Conservation (phyloP, 257 asterid species). For the Ajuga chamaepitys region DNA sequence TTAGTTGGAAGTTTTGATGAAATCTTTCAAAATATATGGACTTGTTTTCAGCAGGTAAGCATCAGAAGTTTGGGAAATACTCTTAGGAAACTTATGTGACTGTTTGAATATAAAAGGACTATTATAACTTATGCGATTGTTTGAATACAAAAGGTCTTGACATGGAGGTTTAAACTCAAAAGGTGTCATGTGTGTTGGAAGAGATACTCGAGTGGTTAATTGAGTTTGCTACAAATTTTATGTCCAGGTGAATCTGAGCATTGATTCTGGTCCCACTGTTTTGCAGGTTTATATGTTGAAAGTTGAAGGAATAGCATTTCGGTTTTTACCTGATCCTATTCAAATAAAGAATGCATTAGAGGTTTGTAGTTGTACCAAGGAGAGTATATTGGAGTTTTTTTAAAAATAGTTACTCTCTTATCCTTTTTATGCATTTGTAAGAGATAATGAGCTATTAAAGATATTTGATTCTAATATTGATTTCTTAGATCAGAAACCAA, state of each 20-base stretch:
- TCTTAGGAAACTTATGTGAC: background rate
- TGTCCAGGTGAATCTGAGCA: background rate
- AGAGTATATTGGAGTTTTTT: background rate
- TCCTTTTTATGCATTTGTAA: background rate
- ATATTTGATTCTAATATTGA: background rate
- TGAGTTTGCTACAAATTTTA: background rate
- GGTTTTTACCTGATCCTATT: constrained; percentile 91
- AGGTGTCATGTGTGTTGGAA: background rate
- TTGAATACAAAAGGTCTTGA: background rate
- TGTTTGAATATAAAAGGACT: background rate
- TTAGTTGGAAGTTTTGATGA: background rate
- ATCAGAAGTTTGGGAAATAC: background rate
- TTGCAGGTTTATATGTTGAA: constrained; percentile 91
- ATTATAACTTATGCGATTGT: background rate
- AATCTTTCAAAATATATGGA: background rate
- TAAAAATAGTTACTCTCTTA: constrained; percentile 1
- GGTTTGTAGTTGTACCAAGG: constrained; percentile 49
- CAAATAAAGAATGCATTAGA: constrained; percentile 84
- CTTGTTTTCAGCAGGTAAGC: background rate
- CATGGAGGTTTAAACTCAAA: background rate
- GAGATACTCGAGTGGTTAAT: background rate
- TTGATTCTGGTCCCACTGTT: background rate
- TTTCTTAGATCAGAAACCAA: background rate
- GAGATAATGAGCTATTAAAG: background rate
- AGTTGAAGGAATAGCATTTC: constrained; percentile 96